Percentiles rank a stretch among this genome's conserved stretches.
Evolutionary conservation across 164 flowering plant genomes (phyloP).

Genomic region (Vitis amurensis): DNA sequence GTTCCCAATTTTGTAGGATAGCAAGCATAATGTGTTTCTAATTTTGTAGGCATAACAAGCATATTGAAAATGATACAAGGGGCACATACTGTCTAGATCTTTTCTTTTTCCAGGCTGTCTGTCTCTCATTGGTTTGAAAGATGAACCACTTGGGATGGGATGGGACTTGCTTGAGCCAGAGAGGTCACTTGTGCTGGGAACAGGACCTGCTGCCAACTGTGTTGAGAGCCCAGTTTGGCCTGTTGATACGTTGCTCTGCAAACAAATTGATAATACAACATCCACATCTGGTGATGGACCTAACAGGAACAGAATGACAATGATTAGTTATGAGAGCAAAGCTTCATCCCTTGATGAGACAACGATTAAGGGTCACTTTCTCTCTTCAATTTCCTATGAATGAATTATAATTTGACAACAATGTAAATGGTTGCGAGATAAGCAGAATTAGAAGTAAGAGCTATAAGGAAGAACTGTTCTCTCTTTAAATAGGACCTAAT

Average conservation of each 20-base stretch:
- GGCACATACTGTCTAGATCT: slow-evolving; percentile 56
- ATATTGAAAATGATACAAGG: not conserved
- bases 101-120: slow-evolving; percentile 65
- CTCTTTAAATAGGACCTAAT: no score
- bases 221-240: slow-evolving; percentile 30
- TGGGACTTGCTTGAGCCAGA: slow-evolving; percentile 67
- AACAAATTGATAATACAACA: slow-evolving; percentile 70
- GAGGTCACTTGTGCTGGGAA: slow-evolving; percentile 60
- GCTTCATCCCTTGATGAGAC: no score
- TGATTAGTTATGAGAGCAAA: not conserved
- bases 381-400: no score
- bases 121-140: slow-evolving; percentile 51
- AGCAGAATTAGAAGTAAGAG: no score
- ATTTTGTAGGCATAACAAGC: not conserved
- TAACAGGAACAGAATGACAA: slow-evolving; percentile 7
- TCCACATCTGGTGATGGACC: slow-evolving; percentile 96
- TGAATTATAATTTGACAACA: not conserved
- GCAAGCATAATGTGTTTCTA: no score
- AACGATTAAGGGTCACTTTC: no score
- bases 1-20: no score
- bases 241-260: slow-evolving; percentile 72
- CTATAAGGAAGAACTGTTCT: no score
- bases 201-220: slow-evolving; percentile 42
- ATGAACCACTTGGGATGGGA: slow-evolving; percentile 43
- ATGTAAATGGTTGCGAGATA: not conserved